Percentiles rank a stretch among this genome's conserved stretches.
Evolutionary conservation across 257 asterid species (phyloP).

Genomic region (Primulina huaijiensis): DNA sequence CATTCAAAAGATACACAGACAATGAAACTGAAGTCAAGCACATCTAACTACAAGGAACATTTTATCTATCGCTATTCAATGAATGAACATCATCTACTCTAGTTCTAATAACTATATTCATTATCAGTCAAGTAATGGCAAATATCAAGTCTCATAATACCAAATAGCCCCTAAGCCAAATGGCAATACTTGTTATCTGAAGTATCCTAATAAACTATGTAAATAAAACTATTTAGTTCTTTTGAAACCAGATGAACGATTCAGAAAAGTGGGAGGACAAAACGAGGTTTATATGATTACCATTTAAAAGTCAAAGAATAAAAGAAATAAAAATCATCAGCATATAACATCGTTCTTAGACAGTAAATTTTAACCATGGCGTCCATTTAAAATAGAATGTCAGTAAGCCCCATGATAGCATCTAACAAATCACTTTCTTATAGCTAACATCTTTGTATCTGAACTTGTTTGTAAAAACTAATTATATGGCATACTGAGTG

Average conservation of each 20-base stretch:
- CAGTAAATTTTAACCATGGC: not conserved
- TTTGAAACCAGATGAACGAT: not conserved
- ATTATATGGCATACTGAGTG: not conserved
- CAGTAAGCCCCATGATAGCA: not conserved
- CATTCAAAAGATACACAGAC: conserved; percentile 3
- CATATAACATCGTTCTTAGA: not conserved
- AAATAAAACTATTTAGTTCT: not conserved
- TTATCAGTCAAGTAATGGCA: not conserved
- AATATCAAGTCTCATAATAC: not conserved
- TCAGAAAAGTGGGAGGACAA: conserved; percentile 3
- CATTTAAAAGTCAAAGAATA: not conserved
- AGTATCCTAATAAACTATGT: not conserved
- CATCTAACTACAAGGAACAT: not conserved
- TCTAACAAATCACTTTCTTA: not conserved
- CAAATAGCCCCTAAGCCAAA: conserved; percentile 3
- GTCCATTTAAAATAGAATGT: not conserved
- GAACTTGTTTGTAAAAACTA: not conserved
- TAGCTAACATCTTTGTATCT: not conserved
- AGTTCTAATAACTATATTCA: not conserved
- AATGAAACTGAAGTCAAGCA: not conserved
- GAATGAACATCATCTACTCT: not conserved
- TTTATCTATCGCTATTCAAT: not conserved
- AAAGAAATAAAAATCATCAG: not conserved
- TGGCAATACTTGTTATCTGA: not conserved
- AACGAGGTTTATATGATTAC: not conserved